phyloP scores from a whole-genome alignment of 2,329 filamentous ascomycete species.

The Fusarium sp. region DNA sequence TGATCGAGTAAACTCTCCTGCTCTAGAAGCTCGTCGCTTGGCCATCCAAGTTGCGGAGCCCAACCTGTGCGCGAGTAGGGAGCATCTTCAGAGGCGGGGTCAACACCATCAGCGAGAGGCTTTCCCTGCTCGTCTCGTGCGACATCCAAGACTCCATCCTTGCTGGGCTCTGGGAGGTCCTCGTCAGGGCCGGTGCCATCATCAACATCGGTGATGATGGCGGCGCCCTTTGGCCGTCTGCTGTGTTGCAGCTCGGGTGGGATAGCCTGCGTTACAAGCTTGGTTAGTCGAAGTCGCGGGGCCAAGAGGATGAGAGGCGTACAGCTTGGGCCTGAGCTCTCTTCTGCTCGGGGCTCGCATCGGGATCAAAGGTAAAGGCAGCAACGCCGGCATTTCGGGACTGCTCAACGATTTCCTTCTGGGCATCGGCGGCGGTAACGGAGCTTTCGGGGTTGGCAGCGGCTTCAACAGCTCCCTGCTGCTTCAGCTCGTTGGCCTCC shows the following conservation, averaged over 20 bases:
- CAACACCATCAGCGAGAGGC: slow-evolving; percentile 61
- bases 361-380: slow-evolving; percentile 88
- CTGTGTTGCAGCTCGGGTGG: slow-evolving; percentile 53
- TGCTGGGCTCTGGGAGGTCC: slow-evolving; percentile 81
- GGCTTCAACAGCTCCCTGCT: slow-evolving; percentile 83
- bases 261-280: slow-evolving; percentile 48
- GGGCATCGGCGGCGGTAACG: slow-evolving; percentile 77
- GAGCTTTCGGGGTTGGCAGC: slow-evolving; percentile 77
- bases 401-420: slow-evolving; percentile 80
- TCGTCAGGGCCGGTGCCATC: slow-evolving; percentile 77
- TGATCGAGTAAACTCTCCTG: slow-evolving; percentile 84
- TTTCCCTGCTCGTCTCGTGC: slow-evolving; percentile 63
- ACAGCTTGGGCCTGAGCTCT: slow-evolving; percentile 82
- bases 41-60: slow-evolving; percentile 86
- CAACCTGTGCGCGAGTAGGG: slow-evolving; percentile 76
- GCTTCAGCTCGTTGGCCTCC: slow-evolving; percentile 75
- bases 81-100: slow-evolving; percentile 64
- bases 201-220: slow-evolving; percentile 83
- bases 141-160: slow-evolving; percentile 73
- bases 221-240: slow-evolving; percentile 68
- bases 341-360: slow-evolving; percentile 88
- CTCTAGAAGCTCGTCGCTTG: slow-evolving; percentile 66
- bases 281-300: slow-evolving; percentile 17
- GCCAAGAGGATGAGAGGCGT: slow-evolving; percentile 50
- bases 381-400: slow-evolving; percentile 82